Evolutionary conservation across 2,329 filamentous ascomycete genomes (phyloP).

Genomic region (Macrophomina phaseolina): DNA sequence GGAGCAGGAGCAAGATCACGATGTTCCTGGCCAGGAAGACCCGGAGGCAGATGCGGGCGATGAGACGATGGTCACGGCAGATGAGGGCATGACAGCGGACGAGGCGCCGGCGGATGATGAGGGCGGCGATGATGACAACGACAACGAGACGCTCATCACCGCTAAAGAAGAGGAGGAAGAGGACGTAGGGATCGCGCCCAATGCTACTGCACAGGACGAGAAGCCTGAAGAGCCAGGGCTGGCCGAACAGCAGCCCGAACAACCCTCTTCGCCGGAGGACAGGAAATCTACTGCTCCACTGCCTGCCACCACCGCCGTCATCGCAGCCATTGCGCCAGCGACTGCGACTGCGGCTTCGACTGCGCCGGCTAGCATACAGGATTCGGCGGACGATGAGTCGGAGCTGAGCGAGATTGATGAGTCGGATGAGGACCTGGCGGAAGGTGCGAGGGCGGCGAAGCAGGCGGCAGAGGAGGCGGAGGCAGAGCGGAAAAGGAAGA

Average conservation of each 20-base stretch:
- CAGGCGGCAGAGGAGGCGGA: not conserved
- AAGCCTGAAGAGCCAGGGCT: not conserved
- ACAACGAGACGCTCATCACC: conserved; percentile 11
- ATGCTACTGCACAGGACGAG: not conserved
- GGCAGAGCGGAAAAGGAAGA: not conserved
- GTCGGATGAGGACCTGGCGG: conserved; percentile 31
- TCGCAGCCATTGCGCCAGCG: not conserved
- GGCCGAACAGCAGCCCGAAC: not conserved
- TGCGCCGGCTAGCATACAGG: conserved; percentile 52
- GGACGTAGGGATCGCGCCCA: not conserved
- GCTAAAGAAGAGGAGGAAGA: conserved; percentile 14
- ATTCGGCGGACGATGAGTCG: conserved; percentile 61
- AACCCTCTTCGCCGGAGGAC: not conserved
- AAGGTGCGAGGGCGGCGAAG: conserved; percentile 6
- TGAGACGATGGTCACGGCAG: conserved; percentile 11
- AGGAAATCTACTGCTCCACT: not conserved
- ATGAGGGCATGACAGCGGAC: not conserved
- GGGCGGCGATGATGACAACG: not conserved
- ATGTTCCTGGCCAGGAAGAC: conserved; percentile 50
- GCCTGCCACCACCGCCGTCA: not conserved
- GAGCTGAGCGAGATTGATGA: conserved; percentile 61
- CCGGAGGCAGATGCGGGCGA: conserved; percentile 51
- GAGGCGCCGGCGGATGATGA: conserved; percentile 1
- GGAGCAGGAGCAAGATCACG: conserved; percentile 46
- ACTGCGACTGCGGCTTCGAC: not conserved